Evolutionary conservation across 306 rosid species (phyloP).

Genomic region (Acacia acuminata): DNA sequence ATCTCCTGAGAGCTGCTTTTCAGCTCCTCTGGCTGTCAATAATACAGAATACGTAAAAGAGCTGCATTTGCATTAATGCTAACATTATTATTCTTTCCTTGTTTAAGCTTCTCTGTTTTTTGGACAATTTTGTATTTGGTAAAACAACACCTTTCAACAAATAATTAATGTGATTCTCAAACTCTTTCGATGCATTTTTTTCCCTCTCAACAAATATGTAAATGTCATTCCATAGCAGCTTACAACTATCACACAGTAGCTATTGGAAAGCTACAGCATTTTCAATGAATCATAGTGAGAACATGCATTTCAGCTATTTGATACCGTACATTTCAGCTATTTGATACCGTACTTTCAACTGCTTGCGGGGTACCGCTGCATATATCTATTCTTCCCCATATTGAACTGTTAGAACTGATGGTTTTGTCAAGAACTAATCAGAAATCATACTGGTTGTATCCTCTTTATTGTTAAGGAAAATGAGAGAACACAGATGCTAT

Average conservation of each 20-base stretch:
- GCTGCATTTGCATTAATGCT: not conserved
- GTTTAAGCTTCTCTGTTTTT: not conserved
- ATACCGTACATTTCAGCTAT: slow-evolving; percentile 9
- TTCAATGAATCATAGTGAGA: not conserved
- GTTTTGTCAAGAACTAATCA: too few species aligned
- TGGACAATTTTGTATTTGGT: not conserved
- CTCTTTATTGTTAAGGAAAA: too few species aligned
- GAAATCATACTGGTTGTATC: too few species aligned
- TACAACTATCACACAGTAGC: not conserved
- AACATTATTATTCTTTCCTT: not conserved
- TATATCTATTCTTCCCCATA: too few species aligned
- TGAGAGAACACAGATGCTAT: too few species aligned
- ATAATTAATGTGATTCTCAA: not conserved
- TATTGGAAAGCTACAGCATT: not conserved
- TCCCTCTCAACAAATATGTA: not conserved
- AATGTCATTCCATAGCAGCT: not conserved
- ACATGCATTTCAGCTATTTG: not conserved
- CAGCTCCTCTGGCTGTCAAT: not conserved
- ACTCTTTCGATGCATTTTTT: not conserved
- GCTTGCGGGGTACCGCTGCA: not conserved
- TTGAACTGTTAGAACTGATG: too few species aligned
- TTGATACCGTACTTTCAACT: slow-evolving; percentile 10
- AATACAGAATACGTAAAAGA: not conserved
- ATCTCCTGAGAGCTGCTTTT: not conserved
- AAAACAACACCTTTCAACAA: not conserved